Evolutionary conservation across 495 filamentous ascomycete species (phyloP).

Genomic region (Xylaria acuta): DNA sequence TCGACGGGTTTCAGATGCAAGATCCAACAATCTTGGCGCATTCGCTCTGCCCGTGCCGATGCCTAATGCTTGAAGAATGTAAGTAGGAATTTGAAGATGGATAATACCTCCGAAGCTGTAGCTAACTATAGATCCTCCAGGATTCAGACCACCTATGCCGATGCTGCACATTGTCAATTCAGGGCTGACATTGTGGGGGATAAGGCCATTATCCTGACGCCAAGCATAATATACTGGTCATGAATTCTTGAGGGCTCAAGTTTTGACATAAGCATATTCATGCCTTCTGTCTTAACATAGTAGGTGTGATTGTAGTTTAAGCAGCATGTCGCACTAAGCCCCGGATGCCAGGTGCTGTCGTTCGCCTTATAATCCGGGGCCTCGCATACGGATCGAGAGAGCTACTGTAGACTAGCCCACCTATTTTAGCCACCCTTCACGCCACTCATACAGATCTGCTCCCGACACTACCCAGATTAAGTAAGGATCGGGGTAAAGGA

Average conservation of each 20-base stretch:
- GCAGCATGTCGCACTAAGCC: not conserved
- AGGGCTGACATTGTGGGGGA: constrained; percentile 22
- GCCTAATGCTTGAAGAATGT: not conserved
- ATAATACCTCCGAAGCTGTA: constrained; percentile 3
- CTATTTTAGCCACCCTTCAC: no score
- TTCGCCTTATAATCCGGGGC: constrained; percentile 1
- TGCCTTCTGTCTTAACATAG: not conserved
- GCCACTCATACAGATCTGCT: no score
- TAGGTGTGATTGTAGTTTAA: not conserved
- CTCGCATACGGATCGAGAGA: not conserved
- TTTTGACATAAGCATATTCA: not conserved
- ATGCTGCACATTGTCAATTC: constrained; percentile 2
- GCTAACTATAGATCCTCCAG: constrained; percentile 16
- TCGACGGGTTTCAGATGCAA: not conserved
- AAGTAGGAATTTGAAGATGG: not conserved
- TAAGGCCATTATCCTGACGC: constrained; percentile 7
- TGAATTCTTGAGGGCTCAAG: not conserved
- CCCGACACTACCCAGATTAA: no score
- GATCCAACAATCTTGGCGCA: not conserved
- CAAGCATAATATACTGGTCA: not conserved
- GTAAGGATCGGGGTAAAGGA: no score
- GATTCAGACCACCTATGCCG: constrained; percentile 17
- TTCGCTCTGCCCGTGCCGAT: not conserved
- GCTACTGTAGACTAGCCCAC: not conserved
- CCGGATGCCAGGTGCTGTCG: not conserved